Evolutionary conservation across 805 yeast species (phyloP).

Genomic region (Ogataea ganodermae): DNA sequence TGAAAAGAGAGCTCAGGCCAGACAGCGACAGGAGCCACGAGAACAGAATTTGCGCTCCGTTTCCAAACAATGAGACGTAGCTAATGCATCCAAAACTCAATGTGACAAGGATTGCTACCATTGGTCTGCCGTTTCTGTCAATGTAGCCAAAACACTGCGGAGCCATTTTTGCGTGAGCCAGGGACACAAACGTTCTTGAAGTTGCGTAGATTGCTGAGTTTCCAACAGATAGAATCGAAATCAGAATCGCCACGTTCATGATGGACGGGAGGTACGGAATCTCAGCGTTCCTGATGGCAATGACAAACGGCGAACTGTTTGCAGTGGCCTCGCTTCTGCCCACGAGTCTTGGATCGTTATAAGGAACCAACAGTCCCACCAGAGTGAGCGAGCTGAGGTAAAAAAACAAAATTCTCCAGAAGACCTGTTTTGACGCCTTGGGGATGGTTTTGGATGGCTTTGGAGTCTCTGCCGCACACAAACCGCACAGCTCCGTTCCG

Average conservation of each 20-base stretch:
- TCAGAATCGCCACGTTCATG: slow-evolving; percentile 43
- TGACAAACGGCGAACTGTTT: slow-evolving; percentile 48
- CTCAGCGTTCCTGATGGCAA: slow-evolving; percentile 43
- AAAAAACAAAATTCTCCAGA: slow-evolving; percentile 54
- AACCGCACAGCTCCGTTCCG: slow-evolving; percentile 54
- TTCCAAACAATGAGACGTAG: slow-evolving; percentile 46
- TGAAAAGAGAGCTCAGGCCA: slow-evolving; percentile 49
- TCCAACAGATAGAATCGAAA: slow-evolving; percentile 47
- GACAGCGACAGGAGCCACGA: slow-evolving; percentile 52
- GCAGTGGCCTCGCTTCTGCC: slow-evolving; percentile 35
- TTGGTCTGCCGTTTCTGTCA: slow-evolving; percentile 53
- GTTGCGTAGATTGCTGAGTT: slow-evolving; percentile 60
- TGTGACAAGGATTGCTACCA: slow-evolving; percentile 45
- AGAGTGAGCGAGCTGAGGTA: slow-evolving; percentile 47
- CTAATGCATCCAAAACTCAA: slow-evolving; percentile 44
- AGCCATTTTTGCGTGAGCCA: slow-evolving; percentile 48
- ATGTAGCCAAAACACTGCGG: slow-evolving; percentile 45
- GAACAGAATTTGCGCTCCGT: slow-evolving; percentile 41
- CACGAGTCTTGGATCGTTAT: slow-evolving; percentile 38
- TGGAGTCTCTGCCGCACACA: slow-evolving; percentile 51
- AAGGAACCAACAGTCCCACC: slow-evolving; percentile 51
- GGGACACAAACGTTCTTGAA: slow-evolving; percentile 52
- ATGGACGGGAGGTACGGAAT: slow-evolving; percentile 40
- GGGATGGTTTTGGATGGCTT: slow-evolving; percentile 52
- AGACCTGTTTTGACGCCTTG: slow-evolving; percentile 54